A percentile compares a stretch with the other conserved stretches of the same genome.
Conservation (phyloP, 331 rosid species). For the Quercus lobata region DNA sequence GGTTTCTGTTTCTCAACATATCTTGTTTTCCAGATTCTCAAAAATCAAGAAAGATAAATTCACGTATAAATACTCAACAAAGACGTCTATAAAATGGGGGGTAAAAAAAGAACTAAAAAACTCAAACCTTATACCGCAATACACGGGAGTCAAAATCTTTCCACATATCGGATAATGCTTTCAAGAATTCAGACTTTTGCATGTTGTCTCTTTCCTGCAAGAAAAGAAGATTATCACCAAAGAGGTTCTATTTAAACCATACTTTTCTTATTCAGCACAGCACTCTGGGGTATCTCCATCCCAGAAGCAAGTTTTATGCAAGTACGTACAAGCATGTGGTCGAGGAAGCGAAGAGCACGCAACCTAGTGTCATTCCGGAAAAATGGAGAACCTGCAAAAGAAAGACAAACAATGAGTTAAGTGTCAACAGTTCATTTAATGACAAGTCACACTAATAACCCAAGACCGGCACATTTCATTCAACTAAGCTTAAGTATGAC, state of each 20-base stretch:
- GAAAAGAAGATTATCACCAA: slow-evolving; percentile 20
- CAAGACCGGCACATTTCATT: background rate
- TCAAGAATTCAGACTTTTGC: slow-evolving; percentile 96
- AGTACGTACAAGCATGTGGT: slow-evolving; percentile 94
- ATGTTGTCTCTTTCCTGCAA: slow-evolving; percentile 98
- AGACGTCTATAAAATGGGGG: background rate
- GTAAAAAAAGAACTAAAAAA: background rate
- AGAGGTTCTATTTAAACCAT: slow-evolving; percentile 4
- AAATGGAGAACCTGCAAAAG: slow-evolving; percentile 79
- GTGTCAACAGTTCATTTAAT: background rate
- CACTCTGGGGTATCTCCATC: slow-evolving; percentile 8
- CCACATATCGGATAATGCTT: slow-evolving; percentile 98
- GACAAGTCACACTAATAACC: background rate
- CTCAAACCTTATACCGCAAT: slow-evolving; percentile 90
- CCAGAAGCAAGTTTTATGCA: slow-evolving; percentile 22
- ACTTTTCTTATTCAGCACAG: background rate
- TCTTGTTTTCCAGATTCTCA: too few species aligned
- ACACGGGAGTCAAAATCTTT: slow-evolving; percentile 98
- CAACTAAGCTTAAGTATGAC: background rate
- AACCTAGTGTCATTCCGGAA: slow-evolving; percentile 90
- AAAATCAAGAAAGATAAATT: background rate
- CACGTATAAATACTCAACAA: background rate
- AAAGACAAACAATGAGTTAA: slow-evolving; percentile 7
- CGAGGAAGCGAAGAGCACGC: slow-evolving; percentile 99
- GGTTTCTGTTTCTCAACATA: too few species aligned